Evolutionary conservation across 225 moss, liverwort and hornwort species (phyloP).

Genomic region (Pseudisothecium myosuroides): DNA sequence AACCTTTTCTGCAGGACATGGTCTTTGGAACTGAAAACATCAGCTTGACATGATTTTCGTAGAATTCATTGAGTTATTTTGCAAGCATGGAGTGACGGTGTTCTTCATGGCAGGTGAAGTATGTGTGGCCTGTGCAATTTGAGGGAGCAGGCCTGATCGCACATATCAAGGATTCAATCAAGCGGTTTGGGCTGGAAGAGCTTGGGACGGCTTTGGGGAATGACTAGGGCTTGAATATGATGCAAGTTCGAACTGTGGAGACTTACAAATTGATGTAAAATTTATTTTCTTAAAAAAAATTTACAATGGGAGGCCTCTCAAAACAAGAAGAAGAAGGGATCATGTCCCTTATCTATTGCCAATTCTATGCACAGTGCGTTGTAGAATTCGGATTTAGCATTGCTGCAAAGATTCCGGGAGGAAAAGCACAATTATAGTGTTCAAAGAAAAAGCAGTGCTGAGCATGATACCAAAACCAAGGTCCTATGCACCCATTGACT

Average conservation of each 20-base stretch:
- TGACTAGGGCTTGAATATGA: not conserved
- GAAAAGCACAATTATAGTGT: not conserved
- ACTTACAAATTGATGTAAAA: not conserved
- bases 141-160: constrained; percentile 80
- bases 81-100: not conserved
- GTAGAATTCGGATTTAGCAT: not conserved
- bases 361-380: not conserved
- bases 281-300: not conserved
- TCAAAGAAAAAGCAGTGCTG: no score
- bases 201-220: not conserved
- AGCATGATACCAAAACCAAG: not conserved
- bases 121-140: constrained; percentile 71
- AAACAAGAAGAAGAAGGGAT: no score
- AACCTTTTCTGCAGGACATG: not conserved
- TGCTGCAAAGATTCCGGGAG: not conserved
- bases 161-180: constrained; percentile 56
- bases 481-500: not conserved
- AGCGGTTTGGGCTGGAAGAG: constrained; percentile 1
- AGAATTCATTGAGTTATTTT: not conserved
- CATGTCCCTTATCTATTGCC: no score
- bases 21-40: not conserved
- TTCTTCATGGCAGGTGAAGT: constrained; percentile 50
- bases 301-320: not conserved
- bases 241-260: not conserved
- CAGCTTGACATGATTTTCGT: not conserved